Conservation (phyloP, 495 filamentous ascomycete genomes). For the Aspergillus carlsbadensis region DNA sequence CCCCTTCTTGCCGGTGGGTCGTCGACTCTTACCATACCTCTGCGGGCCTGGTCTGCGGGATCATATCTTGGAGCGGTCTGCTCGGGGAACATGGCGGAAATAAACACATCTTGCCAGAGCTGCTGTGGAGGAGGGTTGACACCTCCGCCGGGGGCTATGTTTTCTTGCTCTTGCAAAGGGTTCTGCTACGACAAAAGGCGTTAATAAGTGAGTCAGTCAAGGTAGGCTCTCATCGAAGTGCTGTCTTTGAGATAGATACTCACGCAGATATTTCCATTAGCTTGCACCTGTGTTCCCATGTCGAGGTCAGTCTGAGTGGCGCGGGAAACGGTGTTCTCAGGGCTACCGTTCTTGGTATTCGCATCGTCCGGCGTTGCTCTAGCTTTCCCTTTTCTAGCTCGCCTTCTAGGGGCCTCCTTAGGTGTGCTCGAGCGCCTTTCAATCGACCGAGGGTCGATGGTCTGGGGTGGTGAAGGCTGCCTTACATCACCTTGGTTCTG, state of each 20-base stretch:
- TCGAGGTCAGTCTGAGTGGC: conserved; percentile 1
- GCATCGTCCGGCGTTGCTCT: neutral
- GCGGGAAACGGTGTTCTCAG: neutral
- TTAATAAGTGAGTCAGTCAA: neutral
- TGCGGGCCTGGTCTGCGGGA: neutral
- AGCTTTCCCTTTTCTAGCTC: too few relatives aligned
- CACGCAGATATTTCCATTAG: neutral
- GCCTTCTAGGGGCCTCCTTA: neutral
- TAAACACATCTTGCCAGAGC: neutral
- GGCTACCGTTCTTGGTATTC: neutral
- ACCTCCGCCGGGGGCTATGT: neutral
- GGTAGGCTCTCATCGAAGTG: neutral
- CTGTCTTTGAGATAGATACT: neutral
- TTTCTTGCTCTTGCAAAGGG: neutral
- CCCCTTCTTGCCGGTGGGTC: neutral
- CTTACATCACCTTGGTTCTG: too few relatives aligned
- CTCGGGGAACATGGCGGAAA: conserved; percentile 4
- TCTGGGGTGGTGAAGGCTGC: neutral
- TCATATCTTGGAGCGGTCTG: neutral
- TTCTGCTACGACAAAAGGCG: neutral
- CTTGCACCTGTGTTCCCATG: neutral
- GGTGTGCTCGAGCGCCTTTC: neutral
- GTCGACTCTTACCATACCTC: neutral
- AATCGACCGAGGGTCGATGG: neutral
- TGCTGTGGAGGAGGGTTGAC: neutral